A percentile compares a stretch with the other conserved stretches of the same genome.
These are phyloP conservation scores for Mortierella antarctica DNA, from an alignment of 192 early-diverging fungal species.

Conservation along the genomic window DNA sequence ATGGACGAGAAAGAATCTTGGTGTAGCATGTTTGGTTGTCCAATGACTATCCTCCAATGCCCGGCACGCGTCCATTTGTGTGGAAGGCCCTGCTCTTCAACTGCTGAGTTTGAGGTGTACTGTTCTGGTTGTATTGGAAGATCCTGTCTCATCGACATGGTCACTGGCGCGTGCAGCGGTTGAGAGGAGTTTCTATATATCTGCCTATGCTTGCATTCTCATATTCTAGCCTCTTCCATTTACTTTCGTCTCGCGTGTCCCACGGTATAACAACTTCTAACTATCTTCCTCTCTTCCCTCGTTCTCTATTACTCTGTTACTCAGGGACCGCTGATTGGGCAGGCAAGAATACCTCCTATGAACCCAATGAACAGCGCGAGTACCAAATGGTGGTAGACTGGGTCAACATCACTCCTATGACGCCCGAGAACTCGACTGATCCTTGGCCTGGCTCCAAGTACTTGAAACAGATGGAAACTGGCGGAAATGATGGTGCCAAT, in stretches of 20 bases:
- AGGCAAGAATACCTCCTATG: conserved; percentile 35
- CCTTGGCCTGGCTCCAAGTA: conserved; percentile 45
- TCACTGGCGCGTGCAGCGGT: too few species aligned
- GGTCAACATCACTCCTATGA: conserved; percentile 38
- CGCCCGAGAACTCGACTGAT: conserved; percentile 33
- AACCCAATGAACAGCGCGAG: conserved; percentile 23
- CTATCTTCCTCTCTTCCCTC: not conserved
- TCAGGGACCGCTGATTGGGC: conserved; percentile 44
- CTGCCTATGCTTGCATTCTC: too few species aligned
- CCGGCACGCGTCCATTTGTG: too few species aligned
- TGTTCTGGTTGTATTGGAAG: too few species aligned
- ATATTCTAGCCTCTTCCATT: not conserved
- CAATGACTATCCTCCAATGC: too few species aligned
- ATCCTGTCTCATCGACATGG: too few species aligned
- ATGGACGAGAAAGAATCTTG: too few species aligned
- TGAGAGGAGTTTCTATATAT: too few species aligned
- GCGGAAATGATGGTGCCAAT: conserved; percentile 11
- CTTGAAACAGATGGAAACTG: conserved; percentile 31
- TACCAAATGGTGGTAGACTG: conserved; percentile 38
- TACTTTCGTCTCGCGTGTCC: not conserved
- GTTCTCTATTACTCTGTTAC: not conserved
- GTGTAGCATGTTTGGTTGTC: too few species aligned
- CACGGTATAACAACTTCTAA: not conserved
- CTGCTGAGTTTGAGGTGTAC: too few species aligned
- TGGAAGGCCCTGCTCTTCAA: too few species aligned